Conservation (phyloP, 2,329 filamentous ascomycete species). For the Fusarium brevicatenulatum region DNA sequence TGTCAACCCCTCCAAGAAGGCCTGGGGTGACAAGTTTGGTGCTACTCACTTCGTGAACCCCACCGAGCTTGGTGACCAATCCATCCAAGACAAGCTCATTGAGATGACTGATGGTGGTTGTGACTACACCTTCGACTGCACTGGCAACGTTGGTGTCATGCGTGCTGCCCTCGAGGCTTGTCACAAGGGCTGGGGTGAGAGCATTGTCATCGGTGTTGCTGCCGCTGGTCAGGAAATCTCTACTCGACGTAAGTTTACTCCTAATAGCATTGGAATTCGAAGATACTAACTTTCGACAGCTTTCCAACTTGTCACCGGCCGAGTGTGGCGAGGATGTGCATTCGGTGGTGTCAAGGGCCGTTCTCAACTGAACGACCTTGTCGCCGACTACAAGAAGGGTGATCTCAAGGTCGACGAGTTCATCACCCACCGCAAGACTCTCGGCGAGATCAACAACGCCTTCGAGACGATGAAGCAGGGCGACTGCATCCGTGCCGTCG, state of each 20-base stretch:
- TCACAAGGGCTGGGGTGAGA: conserved; percentile 99
- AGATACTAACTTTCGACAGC: conserved; percentile 63
- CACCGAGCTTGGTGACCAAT: conserved; percentile 78
- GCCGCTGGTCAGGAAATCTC: conserved; percentile 95
- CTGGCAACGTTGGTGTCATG: conserved; percentile 96
- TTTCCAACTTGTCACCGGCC: conserved; percentile 98
- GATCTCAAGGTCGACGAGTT: conserved; percentile 98
- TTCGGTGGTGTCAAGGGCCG: conserved; percentile 99
- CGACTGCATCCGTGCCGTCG: conserved; percentile 96
- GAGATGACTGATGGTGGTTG: conserved; percentile 98
- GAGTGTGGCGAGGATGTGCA: conserved; percentile 97
- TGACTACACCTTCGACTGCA: conserved; percentile 99
- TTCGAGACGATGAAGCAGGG: conserved; percentile 96
- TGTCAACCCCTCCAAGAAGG: conserved; percentile 90
- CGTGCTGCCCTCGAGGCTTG: conserved; percentile 94
- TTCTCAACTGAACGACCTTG: conserved; percentile 86
- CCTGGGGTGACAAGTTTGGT: conserved; percentile 93
- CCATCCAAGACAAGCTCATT: conserved; percentile 89
- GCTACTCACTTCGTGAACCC: conserved; percentile 98
- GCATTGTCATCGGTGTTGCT: conserved; percentile 96
- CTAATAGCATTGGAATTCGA: background rate
- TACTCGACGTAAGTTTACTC: conserved; percentile 79
- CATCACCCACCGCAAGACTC: conserved; percentile 92
- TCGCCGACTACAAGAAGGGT: conserved; percentile 88
- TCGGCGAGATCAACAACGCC: conserved; percentile 86